Conservation (phyloP, 352 stramenopile genomes). For the Nothophytophthora sp. region DNA sequence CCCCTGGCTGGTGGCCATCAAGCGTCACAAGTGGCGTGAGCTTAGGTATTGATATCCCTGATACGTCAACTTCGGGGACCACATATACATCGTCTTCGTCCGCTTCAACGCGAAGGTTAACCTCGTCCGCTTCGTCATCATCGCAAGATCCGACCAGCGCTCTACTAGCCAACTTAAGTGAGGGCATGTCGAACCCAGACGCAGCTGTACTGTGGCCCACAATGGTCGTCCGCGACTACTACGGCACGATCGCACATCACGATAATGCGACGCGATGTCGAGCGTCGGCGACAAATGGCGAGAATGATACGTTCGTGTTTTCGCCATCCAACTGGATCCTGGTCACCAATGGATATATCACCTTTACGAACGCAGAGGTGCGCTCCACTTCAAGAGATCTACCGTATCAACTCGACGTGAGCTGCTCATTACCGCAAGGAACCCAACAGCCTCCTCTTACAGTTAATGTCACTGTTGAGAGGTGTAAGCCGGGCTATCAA, state of each 20-base stretch:
- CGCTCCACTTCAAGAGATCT: slow-evolving; percentile 23
- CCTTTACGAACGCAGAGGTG: slow-evolving; percentile 45
- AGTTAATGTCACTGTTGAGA: slow-evolving; percentile 48
- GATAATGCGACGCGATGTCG: slow-evolving; percentile 45
- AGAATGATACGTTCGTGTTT: slow-evolving; percentile 51
- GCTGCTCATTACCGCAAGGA: slow-evolving; percentile 34
- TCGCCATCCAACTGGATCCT: slow-evolving; percentile 24
- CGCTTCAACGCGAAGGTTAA: slow-evolving; percentile 7
- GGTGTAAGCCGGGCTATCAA: slow-evolving; percentile 61
- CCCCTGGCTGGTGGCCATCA: slow-evolving; percentile 53
- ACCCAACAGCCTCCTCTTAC: slow-evolving; percentile 5
- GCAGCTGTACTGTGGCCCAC: slow-evolving; percentile 53
- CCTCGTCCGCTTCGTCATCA: background rate
- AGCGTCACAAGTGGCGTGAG: slow-evolving; percentile 66
- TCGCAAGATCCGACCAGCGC: background rate
- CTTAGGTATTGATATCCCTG: slow-evolving; percentile 24
- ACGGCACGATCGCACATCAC: slow-evolving; percentile 45
- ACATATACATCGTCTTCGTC: background rate
- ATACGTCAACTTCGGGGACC: slow-evolving; percentile 9
- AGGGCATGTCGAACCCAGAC: slow-evolving; percentile 12
- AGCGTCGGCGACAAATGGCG: slow-evolving; percentile 8
- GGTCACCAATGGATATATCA: slow-evolving; percentile 45
- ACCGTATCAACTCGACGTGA: slow-evolving; percentile 47
- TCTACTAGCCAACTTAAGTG: background rate
- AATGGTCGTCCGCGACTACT: slow-evolving; percentile 60